phyloP scores from a whole-genome alignment of 2,329 filamentous ascomycete genomes.

The Aspergillus thermomutatus region DNA sequence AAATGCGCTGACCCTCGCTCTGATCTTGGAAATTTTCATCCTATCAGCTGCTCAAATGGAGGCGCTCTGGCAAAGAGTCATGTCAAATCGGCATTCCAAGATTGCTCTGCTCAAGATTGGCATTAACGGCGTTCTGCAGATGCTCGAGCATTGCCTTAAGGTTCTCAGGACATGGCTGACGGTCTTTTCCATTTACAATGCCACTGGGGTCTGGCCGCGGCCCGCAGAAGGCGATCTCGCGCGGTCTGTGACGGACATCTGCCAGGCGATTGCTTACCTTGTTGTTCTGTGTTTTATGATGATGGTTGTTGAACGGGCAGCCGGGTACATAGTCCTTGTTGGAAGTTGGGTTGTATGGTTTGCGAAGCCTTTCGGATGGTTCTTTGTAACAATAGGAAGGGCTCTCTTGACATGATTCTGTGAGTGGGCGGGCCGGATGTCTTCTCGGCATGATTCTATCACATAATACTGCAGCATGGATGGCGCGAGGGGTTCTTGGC shows the following conservation, averaged over 20 bases:
- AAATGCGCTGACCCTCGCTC: constrained; percentile 22
- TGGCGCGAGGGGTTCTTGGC: neutral
- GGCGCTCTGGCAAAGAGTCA: constrained; percentile 15
- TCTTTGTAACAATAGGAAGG: constrained; percentile 25
- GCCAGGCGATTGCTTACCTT: constrained; percentile 33
- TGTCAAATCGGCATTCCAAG: constrained; percentile 23
- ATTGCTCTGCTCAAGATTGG: constrained; percentile 15
- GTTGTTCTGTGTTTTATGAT: constrained; percentile 30
- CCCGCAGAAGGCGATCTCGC: constrained; percentile 26
- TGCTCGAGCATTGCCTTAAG: constrained; percentile 30
- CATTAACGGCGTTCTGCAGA: constrained; percentile 24
- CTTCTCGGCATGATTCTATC: neutral
- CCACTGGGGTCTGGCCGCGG: constrained; percentile 30
- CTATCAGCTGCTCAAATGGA: constrained; percentile 28
- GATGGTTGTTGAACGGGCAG: constrained; percentile 28
- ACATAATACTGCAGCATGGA: neutral
- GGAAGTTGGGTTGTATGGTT: constrained; percentile 38
- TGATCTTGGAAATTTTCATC: constrained; percentile 30
- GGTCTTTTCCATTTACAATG: constrained; percentile 28
- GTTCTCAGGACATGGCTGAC: constrained; percentile 24
- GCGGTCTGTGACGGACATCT: constrained; percentile 27
- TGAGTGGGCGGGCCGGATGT: neutral
- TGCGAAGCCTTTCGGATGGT: constrained; percentile 31
- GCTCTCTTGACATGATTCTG: constrained; percentile 21
- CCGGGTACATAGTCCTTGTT: constrained; percentile 31